Evolutionary conservation across 495 filamentous ascomycete species (phyloP), one percentile per base, ranked within the genome.

Genomic region (Penicillium bialowiezense): DNA sequence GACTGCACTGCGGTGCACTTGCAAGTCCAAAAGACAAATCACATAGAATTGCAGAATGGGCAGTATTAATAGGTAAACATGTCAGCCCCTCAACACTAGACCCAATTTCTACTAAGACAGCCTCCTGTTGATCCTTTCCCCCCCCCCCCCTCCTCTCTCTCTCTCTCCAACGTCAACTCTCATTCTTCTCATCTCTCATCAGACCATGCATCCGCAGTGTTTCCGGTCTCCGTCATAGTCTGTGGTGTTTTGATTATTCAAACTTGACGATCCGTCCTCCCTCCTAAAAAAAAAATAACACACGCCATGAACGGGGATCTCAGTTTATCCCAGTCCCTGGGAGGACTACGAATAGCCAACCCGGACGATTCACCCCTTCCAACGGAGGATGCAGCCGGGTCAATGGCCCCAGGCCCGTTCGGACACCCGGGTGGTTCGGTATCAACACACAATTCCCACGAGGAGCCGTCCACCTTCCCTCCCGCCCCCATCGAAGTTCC

Each of bases 261-360:
- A 36, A 32, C 41, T 47, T 48, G 52, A 44, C 34, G 32, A 33
- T 20, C 51, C 46, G 45, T 19, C 41, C 43, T 33, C 50, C 19
- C 14, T 44, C 48, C 28, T 24, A 10, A 50, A 37, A 47, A 45
- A 47, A 56, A 42, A 26, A 17, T 19, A 32, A 32, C 49, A 32
- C 37, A 37, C 56, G 70, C 59, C 62, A 97, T 96, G 92, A 88
- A 92, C 64, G 88, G 88, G 62, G 92, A 97, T 69, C 71, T 96
- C 56, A 97, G 89, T 66, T 82, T 98, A 41, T 95, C 93, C 46
- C 88, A 90, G 69, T 87, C 90, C 50, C 78, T 99, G 54, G 95
- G 95, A 44, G 95, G 95, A 56, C 76, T 99, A 67, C 88, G 93
- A 56, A 97, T 97, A 62, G 95, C 95, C 52, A 99, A 99, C 67